Evolutionary conservation across 2,329 filamentous ascomycete species (phyloP), one percentile per base, ranked within the genome.

Genomic region (Xylaria sp.): DNA sequence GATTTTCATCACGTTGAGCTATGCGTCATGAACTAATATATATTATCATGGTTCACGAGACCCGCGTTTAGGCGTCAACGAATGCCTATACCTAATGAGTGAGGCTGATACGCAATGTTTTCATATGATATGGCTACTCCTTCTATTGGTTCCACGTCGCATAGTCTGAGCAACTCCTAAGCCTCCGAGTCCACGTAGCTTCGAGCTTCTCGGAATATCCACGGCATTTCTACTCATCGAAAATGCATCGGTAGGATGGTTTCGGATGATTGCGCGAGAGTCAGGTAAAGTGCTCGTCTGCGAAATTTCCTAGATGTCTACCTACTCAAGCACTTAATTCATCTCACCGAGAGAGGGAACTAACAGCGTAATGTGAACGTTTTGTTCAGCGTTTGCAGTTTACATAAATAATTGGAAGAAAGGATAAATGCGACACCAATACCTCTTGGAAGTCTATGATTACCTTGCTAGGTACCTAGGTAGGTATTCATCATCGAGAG

Each of bases 71-170:
- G 36, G 54, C 46, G 43, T 33, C 33, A 39, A 51, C 2, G 54
- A 55, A 58, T 33, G 10, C 33, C 10, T 36, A 36, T 36, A 36
- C 51, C 39, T 41, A 28, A 48, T 56, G 25, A 36, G 43, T 49
- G 57, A 68, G 41, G 62, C 62, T 64, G 66, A 46, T 46, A 55
- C 23, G 41, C 56, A 28, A 18, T 58, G 46, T 23, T 58, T 8
- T 46, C 13, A 10, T 46, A 33, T 46, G n/a, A 31, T 28, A 46
- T 18, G 25, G 51, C 4, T 28, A 46, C 39, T 46, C 36, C 52
- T 41, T 60, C 31, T 52, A 54, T 61, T 64, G 57, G 62, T 48
- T 64, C 57, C 66, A 70, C 66, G 62, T 68, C 46, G 62, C 58
- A 36, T n/a, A 1, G 49, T 56, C 58, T 56, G 41, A 28, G 41